Evolutionary conservation across 768 basidiomycete species (phyloP), one percentile per base, ranked within the genome.

Genomic region (Wakefieldia striispora): DNA sequence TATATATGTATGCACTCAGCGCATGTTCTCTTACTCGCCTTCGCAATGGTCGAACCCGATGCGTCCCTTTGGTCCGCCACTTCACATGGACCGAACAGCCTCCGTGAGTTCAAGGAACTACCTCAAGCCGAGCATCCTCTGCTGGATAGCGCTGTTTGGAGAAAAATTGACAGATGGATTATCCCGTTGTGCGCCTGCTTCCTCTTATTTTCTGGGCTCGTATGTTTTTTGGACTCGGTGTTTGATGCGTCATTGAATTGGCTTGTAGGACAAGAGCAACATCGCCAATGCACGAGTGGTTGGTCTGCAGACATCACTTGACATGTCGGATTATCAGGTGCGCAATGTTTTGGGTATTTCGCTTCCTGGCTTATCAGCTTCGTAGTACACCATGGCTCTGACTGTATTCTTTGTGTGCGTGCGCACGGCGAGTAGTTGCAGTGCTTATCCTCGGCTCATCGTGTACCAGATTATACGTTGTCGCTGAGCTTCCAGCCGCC

Each of bases 201-300:
- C 53, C 76, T 76, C 53, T 60, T 80, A 24, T 66, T 82, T n/a
- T 74, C 75, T 16, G 75, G 78, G 54, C 53, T 80, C 61, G 80
- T 81, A 46, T 46, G 79, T 37, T 14, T 27, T 40, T 19, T 9
- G 14, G 14, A 37, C 21, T 27, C 27, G 29, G 24, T 27, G n/a
- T 21, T 29, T 8, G 11, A 10, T 14, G 6, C 40, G 1, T 40
- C 27, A 24, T 44, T 35, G 16, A 3, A 1, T 36, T 13, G 2
- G 23, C 45, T 21, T 34, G 6, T 21, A 70, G 81, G 47, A 79
- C 17, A 49, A 49, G 38, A 63, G 58, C 19, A 82, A 82, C 56
- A 72, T 83, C 31, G 77, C 71, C 13, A 84, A 85, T 57, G 83
- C 83, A 21, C 74, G 76, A 17, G 74, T 84, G 3, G 84, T 79